Conservation (phyloP, 306 rosid genomes). For the Begonia masoniana region DNA sequence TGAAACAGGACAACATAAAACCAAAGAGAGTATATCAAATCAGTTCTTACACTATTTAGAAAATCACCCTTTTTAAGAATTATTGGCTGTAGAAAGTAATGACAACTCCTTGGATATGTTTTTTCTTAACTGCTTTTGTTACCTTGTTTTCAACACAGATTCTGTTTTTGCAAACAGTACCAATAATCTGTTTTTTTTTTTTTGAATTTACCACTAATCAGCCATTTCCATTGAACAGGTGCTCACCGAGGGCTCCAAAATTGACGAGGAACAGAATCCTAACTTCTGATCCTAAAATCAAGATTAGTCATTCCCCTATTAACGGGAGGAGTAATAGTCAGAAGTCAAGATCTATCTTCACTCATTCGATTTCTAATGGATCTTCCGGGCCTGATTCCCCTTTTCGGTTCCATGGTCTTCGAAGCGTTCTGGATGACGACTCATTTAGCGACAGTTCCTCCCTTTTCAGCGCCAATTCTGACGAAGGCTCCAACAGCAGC, state of each 20-base stretch:
- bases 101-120: too few relatives aligned
- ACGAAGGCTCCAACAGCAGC: conserved; percentile 75
- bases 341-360: conserved; percentile 18
- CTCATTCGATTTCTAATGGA: conserved; percentile 20
- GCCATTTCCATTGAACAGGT: conserved; percentile 23
- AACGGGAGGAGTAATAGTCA: conserved; percentile 17
- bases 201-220: too few relatives aligned
- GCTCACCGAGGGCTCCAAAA: conserved; percentile 86
- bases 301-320: conserved; percentile 26
- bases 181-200: too few relatives aligned
- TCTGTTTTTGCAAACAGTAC: too few relatives aligned
- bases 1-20: too few relatives aligned
- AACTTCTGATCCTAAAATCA: conserved; percentile 34
- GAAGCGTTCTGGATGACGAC: conserved; percentile 53
- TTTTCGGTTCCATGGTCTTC: conserved; percentile 31
- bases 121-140: too few relatives aligned
- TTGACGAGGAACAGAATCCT: conserved; percentile 35
- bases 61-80: too few relatives aligned
- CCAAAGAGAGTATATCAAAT: too few relatives aligned
- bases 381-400: conserved; percentile 31
- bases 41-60: too few relatives aligned
- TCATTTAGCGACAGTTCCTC: conserved; percentile 84
- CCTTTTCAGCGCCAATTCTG: conserved; percentile 57
- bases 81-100: too few relatives aligned
- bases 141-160: too few relatives aligned